Base-by-base conservation (phyloP, 495 filamentous ascomycete genomes). In the Penicillium simplicissimum region DNA sequence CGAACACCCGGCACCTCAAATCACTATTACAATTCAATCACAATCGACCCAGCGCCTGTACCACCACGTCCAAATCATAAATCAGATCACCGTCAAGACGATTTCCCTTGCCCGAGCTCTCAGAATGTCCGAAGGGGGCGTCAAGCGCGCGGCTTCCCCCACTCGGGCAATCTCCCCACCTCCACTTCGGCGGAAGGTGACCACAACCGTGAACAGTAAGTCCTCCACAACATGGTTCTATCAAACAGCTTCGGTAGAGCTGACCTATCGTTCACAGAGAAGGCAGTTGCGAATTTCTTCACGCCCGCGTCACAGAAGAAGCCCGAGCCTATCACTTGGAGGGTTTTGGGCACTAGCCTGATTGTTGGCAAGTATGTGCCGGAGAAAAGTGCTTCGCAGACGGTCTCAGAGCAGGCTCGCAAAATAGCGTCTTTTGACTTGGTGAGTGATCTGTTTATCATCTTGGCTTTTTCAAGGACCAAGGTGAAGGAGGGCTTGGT, bases 361-460 rank as follows among this genome's bases (percentile, higher is more conserved):
- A 79, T 98, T 8, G 80, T 93, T n/a, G 95, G 86, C 33, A 88
- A 85, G 62, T 93, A 93, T 68, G 65, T 76, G 21, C 74, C 84
- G 9, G 76, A 77, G 62, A 28, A 71, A 57, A 28, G 45, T 33
- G 51, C 48, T 13, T 40, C 47, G 42, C 48, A 34, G 14, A 57
- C 19, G 9, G 21, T 67, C 42, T 54, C 69, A 11, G 52, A 56
- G 40, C 67, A 77, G 69, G 74, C 80, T 67, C 57, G 64, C 15
- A 95, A 88, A 72, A 84, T 99, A 55, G 94, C 93, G 23, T 90
- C 88, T 0, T 98, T 99, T 71, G 95, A 99, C 68, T 84, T 98
- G 58, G 92, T 96, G 75, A 65, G 87, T 76, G 8, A 37, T 8
- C 37, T 42, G 51, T 31, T 5, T 8, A 52, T n/a, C 14, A 34